Evolutionary conservation across 2,329 filamentous ascomycete species (phyloP), one percentile per base, ranked within the genome.

Genomic region (Lithohypha guttulata): DNA sequence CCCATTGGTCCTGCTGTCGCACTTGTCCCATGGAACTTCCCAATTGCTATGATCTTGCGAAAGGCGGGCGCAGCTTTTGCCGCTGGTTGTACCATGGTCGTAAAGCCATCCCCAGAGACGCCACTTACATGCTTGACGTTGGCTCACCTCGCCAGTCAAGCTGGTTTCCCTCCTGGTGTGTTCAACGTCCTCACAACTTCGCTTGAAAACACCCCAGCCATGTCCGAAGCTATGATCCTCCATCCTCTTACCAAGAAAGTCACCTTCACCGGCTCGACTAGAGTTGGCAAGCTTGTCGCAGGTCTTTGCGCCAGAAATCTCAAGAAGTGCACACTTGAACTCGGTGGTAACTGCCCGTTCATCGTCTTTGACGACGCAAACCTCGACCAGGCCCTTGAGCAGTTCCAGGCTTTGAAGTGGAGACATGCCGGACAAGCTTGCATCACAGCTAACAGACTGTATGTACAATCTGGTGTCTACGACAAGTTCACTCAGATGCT

Each of bases 21-120:
- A 0, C 60, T 84, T 11, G 78, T 83, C 2, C 79, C 80, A 3
- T 84, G 79, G 79, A 81, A 84, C 51, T 82, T 81, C 47, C 77
- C 77, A 0, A 66, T 80, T 35, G 77, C 76, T 21, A 66, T 84
- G 74, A 69, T 82, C 5, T 56, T 82, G 37, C 66, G 80, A 21
- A 84, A 84, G 54, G 77, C 71, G 2, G 69, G 73, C 33, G 76
- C 79, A 5, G 79, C 79, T 1, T 59, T 84, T 26, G 80, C 80
- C 1, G 79, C 79, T 2, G 80, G 80, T 1, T 84, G 79, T 53
- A 78, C 79, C 1, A 83, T 87, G 75, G 67, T 87, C 20, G 67
- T 75, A 11, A 84, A 84, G 60, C 77, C 80, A 2, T 79, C 75
- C 3, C 79, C 79, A 1, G 79, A 84, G 56, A 77, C 74, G 1